phyloP scores from a whole-genome alignment of 768 basidiomycete species.

The Suillus lakei region DNA sequence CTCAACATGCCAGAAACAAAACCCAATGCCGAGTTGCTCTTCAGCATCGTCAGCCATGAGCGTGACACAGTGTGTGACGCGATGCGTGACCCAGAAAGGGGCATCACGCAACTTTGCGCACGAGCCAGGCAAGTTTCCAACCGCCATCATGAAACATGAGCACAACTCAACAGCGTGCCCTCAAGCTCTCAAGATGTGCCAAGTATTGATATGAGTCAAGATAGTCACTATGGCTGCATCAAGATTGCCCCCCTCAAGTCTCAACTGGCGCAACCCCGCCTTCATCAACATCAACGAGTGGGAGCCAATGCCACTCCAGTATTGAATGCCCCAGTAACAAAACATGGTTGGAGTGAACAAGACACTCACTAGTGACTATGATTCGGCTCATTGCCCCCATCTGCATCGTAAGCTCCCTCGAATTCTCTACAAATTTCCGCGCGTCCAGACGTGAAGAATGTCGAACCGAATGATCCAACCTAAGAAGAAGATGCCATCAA shows the following conservation, averaged over 20 bases:
- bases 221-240: neutral
- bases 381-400: neutral
- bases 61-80: neutral
- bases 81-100: slow-evolving; percentile 12
- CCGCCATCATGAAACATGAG: slow-evolving; percentile 12
- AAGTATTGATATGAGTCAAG: slow-evolving; percentile 13
- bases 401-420: neutral
- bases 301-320: neutral
- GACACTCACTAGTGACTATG: slow-evolving; percentile 14
- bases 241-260: neutral
- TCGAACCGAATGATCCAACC: neutral
- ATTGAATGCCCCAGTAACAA: neutral
- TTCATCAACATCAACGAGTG: neutral
- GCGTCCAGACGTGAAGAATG: neutral
- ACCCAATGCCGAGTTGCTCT: neutral
- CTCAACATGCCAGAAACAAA: neutral
- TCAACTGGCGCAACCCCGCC: neutral
- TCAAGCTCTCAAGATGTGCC: slow-evolving; percentile 8
- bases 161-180: slow-evolving; percentile 16
- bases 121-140: slow-evolving; percentile 13
- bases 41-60: too few species aligned
- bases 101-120: slow-evolving; percentile 9
- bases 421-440: neutral
- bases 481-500: neutral
- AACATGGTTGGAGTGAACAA: slow-evolving; percentile 11